phyloP scores from a whole-genome alignment of 805 yeast species.

The Zygoascus tannicola region DNA sequence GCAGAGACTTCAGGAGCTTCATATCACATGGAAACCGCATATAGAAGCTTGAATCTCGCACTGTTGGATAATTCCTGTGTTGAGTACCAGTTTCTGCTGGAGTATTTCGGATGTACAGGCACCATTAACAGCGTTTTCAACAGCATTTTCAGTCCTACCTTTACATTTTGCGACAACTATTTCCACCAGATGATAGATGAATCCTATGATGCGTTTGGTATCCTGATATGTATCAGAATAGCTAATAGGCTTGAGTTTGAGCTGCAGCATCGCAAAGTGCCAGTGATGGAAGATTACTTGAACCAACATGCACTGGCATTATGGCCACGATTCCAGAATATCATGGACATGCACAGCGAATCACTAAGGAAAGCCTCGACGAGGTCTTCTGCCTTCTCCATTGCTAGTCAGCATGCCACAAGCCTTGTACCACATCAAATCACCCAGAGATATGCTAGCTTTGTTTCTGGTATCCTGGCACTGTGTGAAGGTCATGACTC shows the following conservation, averaged over 20 bases:
- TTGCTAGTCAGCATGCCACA: conserved; percentile 27
- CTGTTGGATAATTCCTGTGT: conserved; percentile 66
- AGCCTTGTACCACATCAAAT: conserved; percentile 46
- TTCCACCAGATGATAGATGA: conserved; percentile 32
- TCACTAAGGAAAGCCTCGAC: conserved; percentile 48
- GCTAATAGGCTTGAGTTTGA: conserved; percentile 56
- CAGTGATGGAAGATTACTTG: conserved; percentile 61
- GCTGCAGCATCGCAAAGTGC: conserved; percentile 59
- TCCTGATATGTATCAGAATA: conserved; percentile 64
- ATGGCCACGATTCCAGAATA: conserved; percentile 80
- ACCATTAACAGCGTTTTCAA: conserved; percentile 28
- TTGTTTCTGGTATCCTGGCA: conserved; percentile 60
- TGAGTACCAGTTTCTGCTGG: conserved; percentile 64
- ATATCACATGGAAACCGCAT: conserved; percentile 65
- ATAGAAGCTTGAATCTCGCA: conserved; percentile 63
- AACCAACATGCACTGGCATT: conserved; percentile 54
- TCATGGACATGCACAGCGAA: conserved; percentile 71
- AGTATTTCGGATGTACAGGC: conserved; percentile 46
- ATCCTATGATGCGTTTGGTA: conserved; percentile 64
- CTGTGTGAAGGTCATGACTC: conserved; percentile 33
- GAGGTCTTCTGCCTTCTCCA: conserved; percentile 24
- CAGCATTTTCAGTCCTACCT: conserved; percentile 44
- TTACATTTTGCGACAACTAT: conserved; percentile 40
- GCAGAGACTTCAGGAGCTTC: conserved; percentile 66
- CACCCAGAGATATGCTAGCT: conserved; percentile 72